Conservation (phyloP, 768 basidiomycete genomes). For the Suillus subluteus region DNA sequence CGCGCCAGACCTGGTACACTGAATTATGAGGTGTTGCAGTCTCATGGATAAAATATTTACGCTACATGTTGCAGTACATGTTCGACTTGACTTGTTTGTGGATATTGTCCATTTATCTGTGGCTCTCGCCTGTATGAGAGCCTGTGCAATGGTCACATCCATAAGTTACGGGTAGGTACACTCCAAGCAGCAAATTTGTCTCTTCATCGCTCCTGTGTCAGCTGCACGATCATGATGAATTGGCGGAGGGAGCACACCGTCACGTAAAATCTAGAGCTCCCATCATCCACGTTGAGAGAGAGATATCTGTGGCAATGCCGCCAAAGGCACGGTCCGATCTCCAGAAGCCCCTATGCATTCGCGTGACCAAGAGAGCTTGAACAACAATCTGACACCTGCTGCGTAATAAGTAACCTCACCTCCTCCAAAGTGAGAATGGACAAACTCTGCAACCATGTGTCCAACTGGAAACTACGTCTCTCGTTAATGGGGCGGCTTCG, state of each 20-base stretch:
- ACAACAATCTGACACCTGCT: background rate
- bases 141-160: background rate
- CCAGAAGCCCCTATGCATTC: constrained; percentile 3
- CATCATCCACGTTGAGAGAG: background rate
- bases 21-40: constrained; percentile 47
- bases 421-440: background rate
- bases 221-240: background rate
- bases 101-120: background rate
- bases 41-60: constrained; percentile 43
- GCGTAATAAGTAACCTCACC: background rate
- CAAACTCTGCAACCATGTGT: background rate
- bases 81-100: background rate
- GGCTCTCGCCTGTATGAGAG: background rate
- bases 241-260: background rate
- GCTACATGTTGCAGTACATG: constrained; percentile 26
- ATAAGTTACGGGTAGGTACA: background rate
- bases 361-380: background rate
- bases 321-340: background rate
- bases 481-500: background rate
- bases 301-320: background rate
- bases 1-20: background rate
- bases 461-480: background rate
- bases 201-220: background rate
- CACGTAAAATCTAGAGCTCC: background rate
- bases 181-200: background rate